Percentiles rank a stretch among this genome's conserved stretches.
Conservation (phyloP, 2,329 filamentous ascomycete species). For the Corniculantispora saksenae region DNA sequence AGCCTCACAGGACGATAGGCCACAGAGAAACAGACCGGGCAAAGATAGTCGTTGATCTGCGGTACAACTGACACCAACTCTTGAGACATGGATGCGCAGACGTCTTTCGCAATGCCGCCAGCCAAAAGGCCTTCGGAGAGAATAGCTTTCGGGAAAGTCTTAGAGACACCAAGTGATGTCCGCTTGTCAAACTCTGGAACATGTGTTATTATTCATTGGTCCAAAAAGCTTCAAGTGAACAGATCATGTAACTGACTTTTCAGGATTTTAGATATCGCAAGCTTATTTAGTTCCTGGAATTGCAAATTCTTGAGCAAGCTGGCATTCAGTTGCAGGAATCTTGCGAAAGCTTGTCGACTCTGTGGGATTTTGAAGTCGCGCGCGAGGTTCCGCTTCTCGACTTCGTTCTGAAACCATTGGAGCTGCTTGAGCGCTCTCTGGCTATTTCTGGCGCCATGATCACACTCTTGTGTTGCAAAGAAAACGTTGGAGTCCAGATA, state of each 20-base stretch:
- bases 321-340: constrained; percentile 73
- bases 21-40: constrained; percentile 77
- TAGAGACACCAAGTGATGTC: constrained; percentile 70
- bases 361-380: constrained; percentile 65
- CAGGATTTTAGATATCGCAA: constrained; percentile 77
- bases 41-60: constrained; percentile 81
- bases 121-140: constrained; percentile 62
- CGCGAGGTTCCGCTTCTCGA: constrained; percentile 60
- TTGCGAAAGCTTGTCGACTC: constrained; percentile 64
- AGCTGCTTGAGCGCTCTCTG: constrained; percentile 67
- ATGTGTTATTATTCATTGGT: constrained; percentile 20
- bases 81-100: constrained; percentile 73
- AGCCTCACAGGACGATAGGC: constrained; percentile 81
- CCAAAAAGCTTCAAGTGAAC: neutral
- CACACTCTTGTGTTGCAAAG: constrained; percentile 73
- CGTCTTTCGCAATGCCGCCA: constrained; percentile 69
- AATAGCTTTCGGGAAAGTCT: constrained; percentile 61
- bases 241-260: constrained; percentile 61
- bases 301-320: constrained; percentile 76
- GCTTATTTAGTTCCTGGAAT: constrained; percentile 82
- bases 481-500: constrained; percentile 81
- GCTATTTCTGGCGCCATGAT: constrained; percentile 68
- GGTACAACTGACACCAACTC: constrained; percentile 74
- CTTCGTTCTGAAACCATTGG: constrained; percentile 69
- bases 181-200: constrained; percentile 78